Base-by-base conservation (phyloP, 108 stramenopile genomes). In the Nitzschia sp. region DNA sequence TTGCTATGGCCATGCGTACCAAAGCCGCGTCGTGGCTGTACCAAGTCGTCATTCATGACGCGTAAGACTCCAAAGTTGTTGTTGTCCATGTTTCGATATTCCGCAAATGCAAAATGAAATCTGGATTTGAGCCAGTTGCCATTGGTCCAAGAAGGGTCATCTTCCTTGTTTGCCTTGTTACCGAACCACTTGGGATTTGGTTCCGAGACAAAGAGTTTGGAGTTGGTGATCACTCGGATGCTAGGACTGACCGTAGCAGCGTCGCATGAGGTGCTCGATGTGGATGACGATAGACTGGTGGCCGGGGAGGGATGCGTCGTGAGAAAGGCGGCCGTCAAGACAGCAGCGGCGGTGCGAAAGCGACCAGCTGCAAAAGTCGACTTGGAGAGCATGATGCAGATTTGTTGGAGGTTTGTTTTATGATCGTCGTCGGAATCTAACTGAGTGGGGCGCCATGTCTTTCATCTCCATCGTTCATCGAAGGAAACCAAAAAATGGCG, bases 101-200 rank as follows among this genome's bases (percentile, higher is more conserved):
- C 94, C 11, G 94, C 94, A 69, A 95, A 95, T 15, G 74, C 75
- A 60, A 92, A 95, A 66, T 95, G 94, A 56, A 95, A 95, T 18
- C 91, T 77, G 49, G 74, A 77, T 76, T 91, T 84, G 54, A 95
- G 88, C 94, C 94, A 95, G 81, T 91, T 89, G 33, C 38, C 32
- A 32, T 85, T 82, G 27, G 76, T 82, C 90, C 90, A 91, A 13
- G 58, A 13, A 4, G 83, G 81, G 49, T 83, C 82, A 28, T 72
- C 23, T 18, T 61, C 45, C 38, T 59, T 55, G 59, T 92, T 89
- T 9, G 59, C 38, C 8, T 75, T 45, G 59, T 92, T 92, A 2
- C 91, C 91, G 59, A 92, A 92, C 87, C 83, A 86, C 2, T 25
- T 32, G 0, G 91, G 91, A 49, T 81, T 60, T 1, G 91, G 91